These are phyloP conservation scores for Phytophthora fragariae DNA, from an alignment of 352 stramenopile genomes.

Conservation along the genomic window DNA sequence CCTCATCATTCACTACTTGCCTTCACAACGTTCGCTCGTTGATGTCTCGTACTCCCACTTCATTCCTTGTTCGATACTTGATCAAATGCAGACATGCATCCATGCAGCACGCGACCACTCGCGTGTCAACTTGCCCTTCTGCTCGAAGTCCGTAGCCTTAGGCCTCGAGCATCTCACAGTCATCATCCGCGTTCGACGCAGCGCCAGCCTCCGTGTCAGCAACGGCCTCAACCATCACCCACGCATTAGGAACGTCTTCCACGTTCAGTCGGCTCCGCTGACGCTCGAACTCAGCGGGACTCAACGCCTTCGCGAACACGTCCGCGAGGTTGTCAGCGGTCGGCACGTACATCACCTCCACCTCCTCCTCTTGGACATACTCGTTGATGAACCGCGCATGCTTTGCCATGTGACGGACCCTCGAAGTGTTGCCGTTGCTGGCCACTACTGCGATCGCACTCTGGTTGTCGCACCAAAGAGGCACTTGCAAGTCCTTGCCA, in stretches of 20 bases:
- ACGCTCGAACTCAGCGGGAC: conserved; percentile 10
- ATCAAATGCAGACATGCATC: no score
- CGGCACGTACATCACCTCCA: conserved; percentile 2
- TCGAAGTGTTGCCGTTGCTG: conserved; percentile 15
- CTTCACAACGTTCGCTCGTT: no score
- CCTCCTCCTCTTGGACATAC: conserved; percentile 4
- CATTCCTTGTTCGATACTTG: conserved; percentile 1
- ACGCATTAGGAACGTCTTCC: not conserved
- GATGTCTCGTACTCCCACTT: conserved; percentile 7
- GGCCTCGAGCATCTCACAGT: not conserved
- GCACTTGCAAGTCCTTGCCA: no score
- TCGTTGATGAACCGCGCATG: conserved; percentile 13
- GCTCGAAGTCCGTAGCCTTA: not conserved
- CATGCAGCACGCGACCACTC: not conserved
- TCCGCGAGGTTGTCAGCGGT: conserved; percentile 1
- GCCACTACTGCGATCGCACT: no score
- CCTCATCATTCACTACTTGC: no score
- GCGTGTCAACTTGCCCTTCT: no score
- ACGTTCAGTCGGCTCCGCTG: conserved; percentile 4
- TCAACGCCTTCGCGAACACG: conserved; percentile 9
- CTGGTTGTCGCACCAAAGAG: no score
- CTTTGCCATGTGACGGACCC: conserved; percentile 11
- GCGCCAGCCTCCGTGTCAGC: no score
- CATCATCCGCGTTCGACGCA: no score
- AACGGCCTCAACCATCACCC: not conserved